Evolutionary conservation across 257 asterid genomes (phyloP), one percentile per base, ranked within the genome.

Genomic region (Ocimum tenuiflorum): DNA sequence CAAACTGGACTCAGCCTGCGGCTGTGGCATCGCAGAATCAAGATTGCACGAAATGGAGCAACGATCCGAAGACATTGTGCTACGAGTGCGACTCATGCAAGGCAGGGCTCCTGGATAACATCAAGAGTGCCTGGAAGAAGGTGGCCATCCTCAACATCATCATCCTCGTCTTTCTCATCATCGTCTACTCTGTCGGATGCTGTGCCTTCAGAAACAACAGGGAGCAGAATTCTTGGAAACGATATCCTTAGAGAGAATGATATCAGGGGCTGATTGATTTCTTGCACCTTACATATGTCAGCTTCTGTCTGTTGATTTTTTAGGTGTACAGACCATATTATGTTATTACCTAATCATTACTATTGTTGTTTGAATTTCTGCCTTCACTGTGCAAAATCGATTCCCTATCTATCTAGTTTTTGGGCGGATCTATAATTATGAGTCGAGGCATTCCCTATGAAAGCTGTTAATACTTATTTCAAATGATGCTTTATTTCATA

Each of bases 81-180:
- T 92, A 86, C 68, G 41, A 39, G 65, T 92, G 99, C 74, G 42
- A 81, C 35, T 78, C 99, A 0, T 92, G 99, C 86, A 89, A 86
- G 75, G 98, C 97, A 0, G 98, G 98, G 51, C 75, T 92, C 33
- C 83, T 92, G 60, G 98, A 87, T 70, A 89, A 87, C 79, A 36
- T 89, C 60, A 92, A 87, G 91, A 81, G 81, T 9, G 83, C 82
- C 60, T 89, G 96, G 99, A 92, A 78, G 71, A 89, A 47, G 78
- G 88, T 83, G 70, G 95, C 99, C 3, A 72, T 87, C 17, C 58
- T 92, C 73, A 89, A 89, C 80, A 70, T 83, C 59, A 49, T 86
- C 20, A 77, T 87, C 79, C 91, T 90, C 42, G 78, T 87, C 67
- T 73, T 85, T 81, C 91, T 92, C 65, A 77, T 92, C 73, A 72